A percentile compares a stretch with the other conserved stretches of the same genome.
Evolutionary conservation across 2,329 filamentous ascomycete genomes (phyloP).

Genomic region (Trichoderma semiorbis): DNA sequence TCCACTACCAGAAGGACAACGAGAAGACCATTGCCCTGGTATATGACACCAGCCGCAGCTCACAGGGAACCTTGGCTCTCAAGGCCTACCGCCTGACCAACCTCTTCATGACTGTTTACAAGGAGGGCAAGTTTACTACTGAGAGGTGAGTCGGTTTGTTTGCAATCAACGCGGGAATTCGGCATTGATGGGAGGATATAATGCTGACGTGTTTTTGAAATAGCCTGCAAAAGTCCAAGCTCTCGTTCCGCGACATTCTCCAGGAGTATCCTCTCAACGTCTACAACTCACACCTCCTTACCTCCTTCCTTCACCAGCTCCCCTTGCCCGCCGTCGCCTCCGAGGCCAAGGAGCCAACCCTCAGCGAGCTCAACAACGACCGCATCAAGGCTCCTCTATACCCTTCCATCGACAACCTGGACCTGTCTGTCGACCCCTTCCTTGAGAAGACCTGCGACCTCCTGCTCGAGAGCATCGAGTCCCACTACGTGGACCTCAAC

Average conservation of each 20-base stretch:
- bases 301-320: constrained; percentile 89
- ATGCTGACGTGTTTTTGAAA: constrained; percentile 4
- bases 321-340: constrained; percentile 60
- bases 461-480: constrained; percentile 93
- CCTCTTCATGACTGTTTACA: constrained; percentile 84
- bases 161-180: background rate
- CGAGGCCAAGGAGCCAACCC: constrained; percentile 70
- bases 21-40: constrained; percentile 84
- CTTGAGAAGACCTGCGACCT: constrained; percentile 98
- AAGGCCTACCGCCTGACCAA: constrained; percentile 88
- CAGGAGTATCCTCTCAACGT: constrained; percentile 84
- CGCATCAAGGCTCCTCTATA: constrained; percentile 64
- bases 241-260: constrained; percentile 91
- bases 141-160: constrained; percentile 65
- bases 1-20: constrained; percentile 94
- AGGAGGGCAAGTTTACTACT: constrained; percentile 96
- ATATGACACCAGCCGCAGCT: constrained; percentile 92
- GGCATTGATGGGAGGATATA: background rate
- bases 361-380: constrained; percentile 71
- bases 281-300: constrained; percentile 97
- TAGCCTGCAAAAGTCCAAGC: constrained; percentile 90
- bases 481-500: constrained; percentile 97
- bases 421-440: constrained; percentile 94
- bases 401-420: constrained; percentile 85
- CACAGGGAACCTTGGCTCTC: constrained; percentile 84